A percentile compares a stretch with the other conserved stretches of the same genome.
Evolutionary conservation across 495 filamentous ascomycete species (phyloP).

Genomic region (Annulohypoxylon bovei): DNA sequence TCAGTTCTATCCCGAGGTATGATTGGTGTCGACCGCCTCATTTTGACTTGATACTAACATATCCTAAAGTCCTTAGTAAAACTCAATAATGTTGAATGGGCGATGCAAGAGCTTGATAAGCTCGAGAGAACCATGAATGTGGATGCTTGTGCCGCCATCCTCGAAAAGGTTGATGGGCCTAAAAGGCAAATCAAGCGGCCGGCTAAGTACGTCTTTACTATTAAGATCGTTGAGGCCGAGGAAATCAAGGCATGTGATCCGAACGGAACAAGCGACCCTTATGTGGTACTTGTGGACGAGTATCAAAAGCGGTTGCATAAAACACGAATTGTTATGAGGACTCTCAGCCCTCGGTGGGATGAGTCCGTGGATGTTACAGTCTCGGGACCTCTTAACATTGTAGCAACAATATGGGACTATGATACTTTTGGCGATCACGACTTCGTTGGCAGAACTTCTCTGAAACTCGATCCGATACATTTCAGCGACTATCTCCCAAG

Average conservation of each 20-base stretch:
- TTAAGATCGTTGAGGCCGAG: conserved; percentile 99
- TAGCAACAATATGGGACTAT: conserved; percentile 98
- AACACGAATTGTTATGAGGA: conserved; percentile 90
- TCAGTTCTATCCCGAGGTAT: conserved; percentile 93
- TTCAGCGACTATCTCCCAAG: conserved; percentile 95
- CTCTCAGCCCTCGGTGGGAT: conserved; percentile 96
- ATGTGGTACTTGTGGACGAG: conserved; percentile 96
- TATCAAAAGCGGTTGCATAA: conserved; percentile 98
- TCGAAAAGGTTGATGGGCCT: conserved; percentile 69
- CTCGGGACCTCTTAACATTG: conserved; percentile 88
- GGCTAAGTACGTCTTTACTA: conserved; percentile 94
- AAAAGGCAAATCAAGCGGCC: conserved; percentile 64
- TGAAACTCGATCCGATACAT: conserved; percentile 93
- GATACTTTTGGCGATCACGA: conserved; percentile 98
- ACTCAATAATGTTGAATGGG: conserved; percentile 96
- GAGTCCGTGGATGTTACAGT: conserved; percentile 97
- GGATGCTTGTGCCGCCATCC: conserved; percentile 88
- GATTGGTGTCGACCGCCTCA: conserved; percentile 31
- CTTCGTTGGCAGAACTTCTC: conserved; percentile 90
- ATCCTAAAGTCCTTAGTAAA: conserved; percentile 85
- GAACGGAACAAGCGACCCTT: conserved; percentile 93
- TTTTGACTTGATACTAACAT: conserved; percentile 29
- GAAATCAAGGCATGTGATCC: conserved; percentile 98
- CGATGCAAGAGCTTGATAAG: conserved; percentile 86
- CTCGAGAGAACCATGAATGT: conserved; percentile 90